phyloP scores from a whole-genome alignment of 176 grass and related monocot genomes.

The Aechmea fasciata region DNA sequence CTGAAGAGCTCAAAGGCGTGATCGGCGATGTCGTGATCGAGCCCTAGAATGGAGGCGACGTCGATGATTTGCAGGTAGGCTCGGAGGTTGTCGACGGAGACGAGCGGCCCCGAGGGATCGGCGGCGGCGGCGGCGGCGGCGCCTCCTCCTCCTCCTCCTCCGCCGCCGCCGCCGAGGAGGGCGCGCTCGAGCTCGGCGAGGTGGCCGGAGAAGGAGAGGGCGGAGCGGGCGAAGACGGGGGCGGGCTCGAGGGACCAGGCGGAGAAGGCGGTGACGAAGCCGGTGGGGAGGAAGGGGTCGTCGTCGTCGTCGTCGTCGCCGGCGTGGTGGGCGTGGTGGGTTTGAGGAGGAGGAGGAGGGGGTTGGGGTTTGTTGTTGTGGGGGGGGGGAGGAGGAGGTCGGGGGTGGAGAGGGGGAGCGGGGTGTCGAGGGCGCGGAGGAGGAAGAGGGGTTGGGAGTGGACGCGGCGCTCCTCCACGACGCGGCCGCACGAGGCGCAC shows the following conservation, averaged over 20 bases:
- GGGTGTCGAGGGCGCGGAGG: slow-evolving; percentile 47
- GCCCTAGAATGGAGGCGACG: slow-evolving; percentile 64
- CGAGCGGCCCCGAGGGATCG: slow-evolving; percentile 61
- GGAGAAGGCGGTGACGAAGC: slow-evolving; percentile 94
- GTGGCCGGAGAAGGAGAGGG: slow-evolving; percentile 80
- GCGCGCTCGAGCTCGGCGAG: slow-evolving; percentile 93
- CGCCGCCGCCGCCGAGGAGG: slow-evolving; percentile 36
- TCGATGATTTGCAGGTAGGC: slow-evolving; percentile 98
- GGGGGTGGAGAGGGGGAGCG: slow-evolving; percentile 75
- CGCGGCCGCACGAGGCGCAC: slow-evolving; percentile 75
- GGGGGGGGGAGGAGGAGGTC: slow-evolving; percentile 43
- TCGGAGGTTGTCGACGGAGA: slow-evolving; percentile 79
- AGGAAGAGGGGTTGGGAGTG: slow-evolving; percentile 80
- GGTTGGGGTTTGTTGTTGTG: slow-evolving; percentile 35
- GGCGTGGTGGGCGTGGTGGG: background rate
- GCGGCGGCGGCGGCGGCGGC: background rate
- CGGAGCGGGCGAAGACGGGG: slow-evolving; percentile 69
- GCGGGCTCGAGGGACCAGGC: slow-evolving; percentile 78
- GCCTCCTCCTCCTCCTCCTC: background rate
- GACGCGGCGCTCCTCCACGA: slow-evolving; percentile 65
- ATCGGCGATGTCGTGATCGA: slow-evolving; percentile 80
- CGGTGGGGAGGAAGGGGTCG: slow-evolving; percentile 77
- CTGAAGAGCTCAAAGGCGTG: slow-evolving; percentile 94
- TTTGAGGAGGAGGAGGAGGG: slow-evolving; percentile 25
- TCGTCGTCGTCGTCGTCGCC: slow-evolving; percentile 19